These are phyloP conservation scores for Neonectria faginata DNA, from an alignment of 2,329 filamentous ascomycete genomes.

Conservation along the genomic window DNA sequence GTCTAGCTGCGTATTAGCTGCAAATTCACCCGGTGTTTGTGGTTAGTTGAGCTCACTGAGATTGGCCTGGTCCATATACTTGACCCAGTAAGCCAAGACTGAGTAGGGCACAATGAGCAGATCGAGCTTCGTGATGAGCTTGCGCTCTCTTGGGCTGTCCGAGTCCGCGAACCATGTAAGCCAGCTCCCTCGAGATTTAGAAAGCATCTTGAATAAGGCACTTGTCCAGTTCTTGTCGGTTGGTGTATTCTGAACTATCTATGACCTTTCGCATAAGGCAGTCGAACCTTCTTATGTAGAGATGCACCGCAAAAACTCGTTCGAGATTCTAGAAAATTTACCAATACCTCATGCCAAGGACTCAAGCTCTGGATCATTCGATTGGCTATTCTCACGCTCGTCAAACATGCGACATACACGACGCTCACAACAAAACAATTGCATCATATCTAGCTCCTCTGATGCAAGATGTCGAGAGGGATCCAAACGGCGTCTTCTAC, in stretches of 20 bases:
- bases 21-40: not conserved
- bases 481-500: not conserved
- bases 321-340: too few species aligned
- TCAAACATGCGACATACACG: too few species aligned
- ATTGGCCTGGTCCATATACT: slow-evolving; percentile 64
- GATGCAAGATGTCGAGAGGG: not conserved
- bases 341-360: too few species aligned
- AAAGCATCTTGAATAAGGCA: not conserved
- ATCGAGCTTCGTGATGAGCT: slow-evolving; percentile 64
- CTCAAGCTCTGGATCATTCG: too few species aligned
- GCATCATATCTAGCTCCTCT: too few species aligned
- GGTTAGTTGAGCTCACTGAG: slow-evolving; percentile 54
- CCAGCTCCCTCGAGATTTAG: slow-evolving; percentile 12
- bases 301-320: too few species aligned
- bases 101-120: slow-evolving; percentile 67
- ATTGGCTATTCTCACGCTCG: too few species aligned
- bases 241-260: too few species aligned
- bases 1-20: slow-evolving; percentile 47
- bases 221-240: too few species aligned
- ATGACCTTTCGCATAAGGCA: too few species aligned
- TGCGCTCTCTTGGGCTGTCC: slow-evolving; percentile 56
- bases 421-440: too few species aligned
- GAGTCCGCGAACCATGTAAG: slow-evolving; percentile 60
- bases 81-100: slow-evolving; percentile 66
- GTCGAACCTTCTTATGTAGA: too few species aligned